Percentiles rank a stretch among this genome's conserved stretches.
Conservation (phyloP, 1,284 basidiomycete genomes). For the Pisolithus thermaeus region DNA sequence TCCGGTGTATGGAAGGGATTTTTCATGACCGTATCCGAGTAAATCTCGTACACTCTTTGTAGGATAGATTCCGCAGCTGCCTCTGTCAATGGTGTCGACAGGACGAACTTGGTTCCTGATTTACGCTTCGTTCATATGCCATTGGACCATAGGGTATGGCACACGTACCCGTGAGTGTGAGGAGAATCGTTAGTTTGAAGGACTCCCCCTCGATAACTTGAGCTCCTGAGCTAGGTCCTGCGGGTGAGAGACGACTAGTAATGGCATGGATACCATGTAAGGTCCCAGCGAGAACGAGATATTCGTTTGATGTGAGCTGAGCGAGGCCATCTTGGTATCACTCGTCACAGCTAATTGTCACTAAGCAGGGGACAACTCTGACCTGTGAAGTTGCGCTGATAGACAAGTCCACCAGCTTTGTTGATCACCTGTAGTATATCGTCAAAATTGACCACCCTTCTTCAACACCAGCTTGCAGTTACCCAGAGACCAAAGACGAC, state of each 20-base stretch:
- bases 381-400: slow-evolving; percentile 89
- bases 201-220: slow-evolving; percentile 93
- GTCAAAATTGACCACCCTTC: slow-evolving; percentile 2
- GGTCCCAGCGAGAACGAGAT: slow-evolving; percentile 94
- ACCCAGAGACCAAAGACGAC: slow-evolving; percentile 82
- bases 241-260: slow-evolving; percentile 86
- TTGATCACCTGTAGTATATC: slow-evolving; percentile 80
- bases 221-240: slow-evolving; percentile 77
- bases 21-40: slow-evolving; percentile 96
- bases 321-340: slow-evolving; percentile 71
- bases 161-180: slow-evolving; percentile 86
- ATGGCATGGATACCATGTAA: slow-evolving; percentile 98
- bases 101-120: slow-evolving; percentile 94
- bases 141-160: neutral
- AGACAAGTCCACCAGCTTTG: slow-evolving; percentile 96
- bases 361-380: slow-evolving; percentile 16
- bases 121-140: neutral
- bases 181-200: slow-evolving; percentile 84
- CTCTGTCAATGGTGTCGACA: slow-evolving; percentile 79
- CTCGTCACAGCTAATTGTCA: slow-evolving; percentile 9
- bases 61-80: slow-evolving; percentile 66
- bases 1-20: slow-evolving; percentile 98
- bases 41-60: slow-evolving; percentile 84
- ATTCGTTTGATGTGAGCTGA: slow-evolving; percentile 90
- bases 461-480: slow-evolving; percentile 15